Percentiles rank a stretch among this genome's conserved stretches.
Conservation (phyloP, 2,329 filamentous ascomycete species). For the Trichocomaceae sp. region DNA sequence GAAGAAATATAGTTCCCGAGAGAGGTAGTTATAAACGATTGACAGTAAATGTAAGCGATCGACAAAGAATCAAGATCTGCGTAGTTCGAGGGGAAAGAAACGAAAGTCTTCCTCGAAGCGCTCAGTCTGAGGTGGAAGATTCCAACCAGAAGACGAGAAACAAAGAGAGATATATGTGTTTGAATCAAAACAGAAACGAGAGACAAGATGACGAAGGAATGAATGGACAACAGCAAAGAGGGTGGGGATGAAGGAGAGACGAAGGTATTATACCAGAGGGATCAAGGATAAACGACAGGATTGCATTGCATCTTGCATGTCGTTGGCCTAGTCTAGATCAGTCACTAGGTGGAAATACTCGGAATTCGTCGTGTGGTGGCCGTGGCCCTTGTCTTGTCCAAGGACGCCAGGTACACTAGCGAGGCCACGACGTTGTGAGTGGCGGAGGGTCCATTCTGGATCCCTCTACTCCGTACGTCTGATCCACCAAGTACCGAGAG, state of each 20-base stretch:
- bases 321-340: not conserved
- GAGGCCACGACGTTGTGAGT: not conserved
- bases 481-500: not conserved
- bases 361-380: not conserved
- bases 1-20: not conserved
- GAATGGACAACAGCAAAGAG: slow-evolving; percentile 4
- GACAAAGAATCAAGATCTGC: slow-evolving; percentile 2
- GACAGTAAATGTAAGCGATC: not conserved
- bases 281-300: slow-evolving; percentile 7
- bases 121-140: slow-evolving; percentile 4
- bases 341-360: not conserved
- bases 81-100: slow-evolving; percentile 11
- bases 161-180: slow-evolving; percentile 2
- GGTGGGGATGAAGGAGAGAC: slow-evolving; percentile 5
- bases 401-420: not conserved
- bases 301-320: slow-evolving; percentile 9
- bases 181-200: slow-evolving; percentile 2
- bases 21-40: slow-evolving; percentile 12
- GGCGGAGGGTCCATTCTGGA: not conserved
- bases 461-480: not conserved
- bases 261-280: slow-evolving; percentile 3
- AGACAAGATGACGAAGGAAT: slow-evolving; percentile 1
- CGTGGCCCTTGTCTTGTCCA: too few relatives aligned
- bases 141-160: slow-evolving; percentile 7
- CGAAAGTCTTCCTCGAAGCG: slow-evolving; percentile 12